phyloP scores from a whole-genome alignment of 2,329 filamentous ascomycete species.

The Xylaria sp. region DNA sequence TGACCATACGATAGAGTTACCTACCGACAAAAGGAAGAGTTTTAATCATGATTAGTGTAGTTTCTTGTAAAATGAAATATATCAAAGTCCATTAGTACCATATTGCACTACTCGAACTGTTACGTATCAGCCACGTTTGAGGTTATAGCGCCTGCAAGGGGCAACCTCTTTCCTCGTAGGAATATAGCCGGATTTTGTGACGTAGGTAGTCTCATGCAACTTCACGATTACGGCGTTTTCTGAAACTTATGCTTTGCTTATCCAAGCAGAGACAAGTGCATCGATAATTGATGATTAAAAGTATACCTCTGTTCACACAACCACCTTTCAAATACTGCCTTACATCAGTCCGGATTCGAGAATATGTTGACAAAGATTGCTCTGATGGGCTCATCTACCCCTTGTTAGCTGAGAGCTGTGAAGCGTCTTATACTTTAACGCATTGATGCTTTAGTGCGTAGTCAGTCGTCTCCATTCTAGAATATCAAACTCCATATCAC shows the following conservation, averaged over 20 bases:
- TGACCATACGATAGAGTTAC: too few species aligned
- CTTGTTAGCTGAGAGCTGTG: neutral
- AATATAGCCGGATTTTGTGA: neutral
- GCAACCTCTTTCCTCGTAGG: neutral
- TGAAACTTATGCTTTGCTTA: neutral
- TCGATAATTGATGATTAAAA: neutral
- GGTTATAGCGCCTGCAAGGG: neutral
- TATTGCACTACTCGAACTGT: neutral
- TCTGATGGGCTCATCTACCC: neutral
- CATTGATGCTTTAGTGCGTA: neutral
- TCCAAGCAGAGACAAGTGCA: neutral
- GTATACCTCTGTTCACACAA: neutral
- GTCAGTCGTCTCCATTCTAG: neutral
- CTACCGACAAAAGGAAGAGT: too few species aligned
- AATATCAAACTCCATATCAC: neutral
- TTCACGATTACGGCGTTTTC: neutral
- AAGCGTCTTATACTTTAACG: neutral
- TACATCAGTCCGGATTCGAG: neutral
- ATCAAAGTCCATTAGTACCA: too few species aligned
- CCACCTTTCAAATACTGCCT: neutral
- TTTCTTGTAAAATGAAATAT: neutral
- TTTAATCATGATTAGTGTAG: neutral
- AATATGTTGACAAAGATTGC: neutral
- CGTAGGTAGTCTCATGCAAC: neutral
- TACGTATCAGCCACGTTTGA: constrained; percentile 4